These are phyloP conservation scores for Hevea brasiliensis DNA, from an alignment of 345 rosid species.

Conservation along the genomic window DNA sequence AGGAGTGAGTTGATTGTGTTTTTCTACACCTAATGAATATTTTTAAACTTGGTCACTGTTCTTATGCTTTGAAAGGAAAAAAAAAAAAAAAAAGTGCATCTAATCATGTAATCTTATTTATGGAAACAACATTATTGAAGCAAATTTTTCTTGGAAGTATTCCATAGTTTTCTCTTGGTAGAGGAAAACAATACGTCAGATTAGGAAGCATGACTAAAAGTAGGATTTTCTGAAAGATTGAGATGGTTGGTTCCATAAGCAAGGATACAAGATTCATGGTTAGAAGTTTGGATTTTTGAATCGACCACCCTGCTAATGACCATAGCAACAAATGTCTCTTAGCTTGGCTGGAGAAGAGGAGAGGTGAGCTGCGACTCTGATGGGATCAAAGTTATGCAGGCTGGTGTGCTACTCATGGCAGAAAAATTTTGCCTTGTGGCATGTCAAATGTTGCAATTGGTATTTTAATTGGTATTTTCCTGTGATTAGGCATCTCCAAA, in stretches of 20 bases:
- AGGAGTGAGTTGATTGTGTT: not conserved
- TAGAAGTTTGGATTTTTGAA: too few relatives aligned
- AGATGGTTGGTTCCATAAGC: not conserved
- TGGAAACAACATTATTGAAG: too few relatives aligned
- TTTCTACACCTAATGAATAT: not conserved
- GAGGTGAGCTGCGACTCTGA: too few relatives aligned
- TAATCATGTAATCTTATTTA: not conserved
- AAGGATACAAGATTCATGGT: too few relatives aligned
- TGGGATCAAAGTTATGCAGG: not conserved
- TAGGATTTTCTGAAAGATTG: not conserved
- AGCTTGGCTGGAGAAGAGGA: not conserved
- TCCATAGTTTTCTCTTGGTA: not conserved
- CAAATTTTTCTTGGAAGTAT: not conserved
- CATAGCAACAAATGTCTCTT: too few relatives aligned
- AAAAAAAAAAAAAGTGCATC: not conserved
- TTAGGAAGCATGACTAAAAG: not conserved
- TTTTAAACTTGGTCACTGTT: not conserved
- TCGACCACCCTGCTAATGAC: too few relatives aligned
- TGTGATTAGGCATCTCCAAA: not conserved
- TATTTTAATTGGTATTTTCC: not conserved
- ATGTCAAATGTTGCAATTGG: not conserved
- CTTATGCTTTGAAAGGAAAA: not conserved
- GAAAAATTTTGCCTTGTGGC: not conserved
- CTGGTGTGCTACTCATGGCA: not conserved
- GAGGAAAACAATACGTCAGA: too few relatives aligned